These are phyloP conservation scores for Neurospora sp. DNA, from an alignment of 495 filamentous ascomycete genomes.

Conservation along the genomic window DNA sequence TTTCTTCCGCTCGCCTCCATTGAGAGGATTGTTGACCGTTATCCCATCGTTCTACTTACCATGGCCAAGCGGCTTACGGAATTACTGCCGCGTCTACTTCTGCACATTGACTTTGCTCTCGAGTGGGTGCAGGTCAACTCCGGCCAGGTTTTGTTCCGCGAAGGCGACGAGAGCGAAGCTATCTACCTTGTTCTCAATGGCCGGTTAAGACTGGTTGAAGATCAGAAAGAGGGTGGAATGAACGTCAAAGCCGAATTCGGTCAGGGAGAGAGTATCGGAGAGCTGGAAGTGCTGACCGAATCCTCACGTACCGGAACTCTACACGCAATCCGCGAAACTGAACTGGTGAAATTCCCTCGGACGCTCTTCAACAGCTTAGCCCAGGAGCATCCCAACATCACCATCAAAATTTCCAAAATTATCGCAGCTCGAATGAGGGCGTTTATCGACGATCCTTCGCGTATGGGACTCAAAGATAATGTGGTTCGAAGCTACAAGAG, in stretches of 20 bases:
- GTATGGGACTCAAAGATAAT: constrained; percentile 31
- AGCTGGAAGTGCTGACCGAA: constrained; percentile 95
- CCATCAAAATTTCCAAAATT: constrained; percentile 97
- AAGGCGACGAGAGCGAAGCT: constrained; percentile 92
- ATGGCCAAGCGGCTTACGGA: constrained; percentile 91
- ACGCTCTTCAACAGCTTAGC: constrained; percentile 96
- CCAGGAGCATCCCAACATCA: constrained; percentile 93
- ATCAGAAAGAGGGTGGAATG: constrained; percentile 70
- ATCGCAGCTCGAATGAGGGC: constrained; percentile 92
- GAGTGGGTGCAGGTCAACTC: constrained; percentile 97
- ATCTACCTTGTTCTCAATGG: constrained; percentile 98
- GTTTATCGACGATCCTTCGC: constrained; percentile 65
- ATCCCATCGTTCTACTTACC: constrained; percentile 84
- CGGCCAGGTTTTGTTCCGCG: constrained; percentile 87
- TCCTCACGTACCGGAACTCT: constrained; percentile 78
- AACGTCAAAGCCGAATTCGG: constrained; percentile 88
- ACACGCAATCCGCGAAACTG: constrained; percentile 93
- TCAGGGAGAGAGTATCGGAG: constrained; percentile 94
- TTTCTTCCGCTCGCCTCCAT: constrained; percentile 81
- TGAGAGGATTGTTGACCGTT: constrained; percentile 83
- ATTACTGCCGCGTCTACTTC: constrained; percentile 79
- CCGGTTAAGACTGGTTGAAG: constrained; percentile 68
- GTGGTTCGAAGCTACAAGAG: constrained; percentile 51
- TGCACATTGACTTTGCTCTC: constrained; percentile 95
- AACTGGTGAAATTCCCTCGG: constrained; percentile 90